A percentile compares a stretch with the other conserved stretches of the same genome.
Evolutionary conservation across 2,329 filamentous ascomycete genomes (phyloP).

Genomic region (Clarireedia hainanense): DNA sequence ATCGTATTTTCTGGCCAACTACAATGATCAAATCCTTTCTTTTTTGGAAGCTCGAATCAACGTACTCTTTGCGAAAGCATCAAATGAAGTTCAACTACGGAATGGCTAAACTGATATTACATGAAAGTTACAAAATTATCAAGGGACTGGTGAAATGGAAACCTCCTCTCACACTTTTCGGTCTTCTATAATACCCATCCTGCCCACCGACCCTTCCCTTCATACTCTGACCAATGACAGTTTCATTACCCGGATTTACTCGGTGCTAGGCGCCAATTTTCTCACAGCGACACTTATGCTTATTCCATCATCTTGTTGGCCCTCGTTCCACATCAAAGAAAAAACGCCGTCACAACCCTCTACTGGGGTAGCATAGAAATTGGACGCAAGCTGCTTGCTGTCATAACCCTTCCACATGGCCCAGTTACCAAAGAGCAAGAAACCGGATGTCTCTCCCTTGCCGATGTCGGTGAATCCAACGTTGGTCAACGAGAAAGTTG

Average conservation of each 20-base stretch:
- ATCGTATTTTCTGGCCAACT: too few relatives aligned
- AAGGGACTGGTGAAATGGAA: too few relatives aligned
- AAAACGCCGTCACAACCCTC: neutral
- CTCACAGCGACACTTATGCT: conserved; percentile 1
- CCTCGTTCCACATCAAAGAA: conserved; percentile 2
- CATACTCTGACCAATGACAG: neutral
- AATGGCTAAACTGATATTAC: too few relatives aligned
- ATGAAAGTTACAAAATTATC: too few relatives aligned
- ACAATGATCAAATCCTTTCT: too few relatives aligned
- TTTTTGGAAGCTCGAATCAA: too few relatives aligned
- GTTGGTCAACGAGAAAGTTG: neutral
- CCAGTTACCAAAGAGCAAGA: neutral
- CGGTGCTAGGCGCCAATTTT: neutral
- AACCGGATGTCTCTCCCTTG: neutral
- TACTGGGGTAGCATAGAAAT: conserved; percentile 1
- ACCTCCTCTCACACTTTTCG: too few relatives aligned
- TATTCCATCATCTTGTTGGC: neutral
- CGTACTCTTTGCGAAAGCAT: too few relatives aligned
- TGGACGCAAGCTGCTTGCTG: neutral
- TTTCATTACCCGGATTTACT: neutral
- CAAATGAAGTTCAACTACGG: too few relatives aligned
- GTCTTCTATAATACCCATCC: neutral
- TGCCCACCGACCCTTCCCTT: neutral
- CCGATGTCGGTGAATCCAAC: neutral
- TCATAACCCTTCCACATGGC: neutral